Evolutionary conservation across 352 stramenopile genomes (phyloP), one percentile per base, ranked within the genome.

Genomic region (Globisporangium canariense): DNA sequence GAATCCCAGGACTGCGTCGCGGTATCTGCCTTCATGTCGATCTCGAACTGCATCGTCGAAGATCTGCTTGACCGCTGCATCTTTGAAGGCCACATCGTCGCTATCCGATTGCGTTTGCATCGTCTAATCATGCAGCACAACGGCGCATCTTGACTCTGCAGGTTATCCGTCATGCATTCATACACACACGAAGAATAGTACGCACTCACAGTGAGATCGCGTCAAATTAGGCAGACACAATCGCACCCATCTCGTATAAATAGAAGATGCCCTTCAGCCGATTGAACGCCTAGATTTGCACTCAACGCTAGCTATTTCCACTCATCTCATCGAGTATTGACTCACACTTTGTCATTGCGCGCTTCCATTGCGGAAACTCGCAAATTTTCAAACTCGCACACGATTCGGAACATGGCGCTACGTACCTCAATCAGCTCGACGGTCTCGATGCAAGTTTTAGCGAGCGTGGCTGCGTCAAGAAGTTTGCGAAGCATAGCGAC

Each of bases 301-400:
- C 36, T 41, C 36, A 16, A 41, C 11, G 16, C n/a, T 28, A 1
- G 28, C n/a, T 14, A 5, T 28, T 25, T 28, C 18, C 43, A 28
- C 4, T 36, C 49, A 55, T 34, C 25, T 20, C 22, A 41, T 41
- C 36, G 16, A 16, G 25, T 16, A 14, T 22, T n/a, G 7, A 22
- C 11, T 52, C 9, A 34, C 28, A 30, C 14, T 41, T 51, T 62
- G n/a, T 38, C 56, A 18, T 43, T 53, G 13, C 56, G 32, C 16
- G 20, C 8, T 58, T 58, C 18, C n/a, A 22, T 51, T n/a, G 56
- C 16, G 13, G 34, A 13, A 5, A 70, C 58, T 30, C 52, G 70
- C 58, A 86, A 53, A 51, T 89, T 82, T 36, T 90, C 81, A 30
- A 90, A 51, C 52, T 89, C 79, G 20, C 65, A 78, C 10, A 81